Percentiles rank a stretch among this genome's conserved stretches.
Conservation (phyloP, 495 filamentous ascomycete species). For the Aspergillus biplanus region DNA sequence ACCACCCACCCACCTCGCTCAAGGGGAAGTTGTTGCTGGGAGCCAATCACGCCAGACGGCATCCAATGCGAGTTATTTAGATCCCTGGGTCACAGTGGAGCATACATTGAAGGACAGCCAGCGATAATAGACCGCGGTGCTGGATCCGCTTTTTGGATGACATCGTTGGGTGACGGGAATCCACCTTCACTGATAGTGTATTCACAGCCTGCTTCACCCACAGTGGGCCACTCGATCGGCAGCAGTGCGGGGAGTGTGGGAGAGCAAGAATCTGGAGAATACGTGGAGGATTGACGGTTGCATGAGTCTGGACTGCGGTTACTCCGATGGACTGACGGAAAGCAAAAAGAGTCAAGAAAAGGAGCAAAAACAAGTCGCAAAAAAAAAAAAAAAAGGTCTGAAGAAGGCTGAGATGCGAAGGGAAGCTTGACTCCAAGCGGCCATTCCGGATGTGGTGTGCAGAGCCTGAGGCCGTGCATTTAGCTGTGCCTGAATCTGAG, state of each 20-base stretch:
- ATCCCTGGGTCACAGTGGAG: constrained; percentile 13
- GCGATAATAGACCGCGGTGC: constrained; percentile 10
- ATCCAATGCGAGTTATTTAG: constrained; percentile 4
- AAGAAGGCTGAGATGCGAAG: background rate
- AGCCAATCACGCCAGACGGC: constrained; percentile 6
- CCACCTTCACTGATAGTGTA: constrained; percentile 16
- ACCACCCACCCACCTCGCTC: background rate
- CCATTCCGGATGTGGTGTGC: background rate
- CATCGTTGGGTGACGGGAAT: constrained; percentile 20
- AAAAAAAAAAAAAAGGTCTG: background rate
- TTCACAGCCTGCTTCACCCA: constrained; percentile 11
- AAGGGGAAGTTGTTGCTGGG: background rate
- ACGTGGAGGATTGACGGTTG: constrained; percentile 13
- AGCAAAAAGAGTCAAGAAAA: background rate
- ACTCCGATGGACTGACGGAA: background rate
- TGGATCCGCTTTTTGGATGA: constrained; percentile 9
- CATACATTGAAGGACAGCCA: constrained; percentile 11
- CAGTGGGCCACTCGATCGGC: constrained; percentile 26
- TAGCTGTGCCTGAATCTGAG: constrained; percentile 9
- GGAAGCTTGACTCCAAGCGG: background rate
- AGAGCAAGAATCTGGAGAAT: constrained; percentile 21
- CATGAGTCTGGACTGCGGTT: constrained; percentile 5
- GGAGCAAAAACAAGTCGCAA: background rate
- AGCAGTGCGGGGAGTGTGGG: constrained; percentile 18
- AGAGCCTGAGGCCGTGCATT: constrained; percentile 12